Conservation (phyloP, 805 yeast species). For the Saturnispora bothae region DNA sequence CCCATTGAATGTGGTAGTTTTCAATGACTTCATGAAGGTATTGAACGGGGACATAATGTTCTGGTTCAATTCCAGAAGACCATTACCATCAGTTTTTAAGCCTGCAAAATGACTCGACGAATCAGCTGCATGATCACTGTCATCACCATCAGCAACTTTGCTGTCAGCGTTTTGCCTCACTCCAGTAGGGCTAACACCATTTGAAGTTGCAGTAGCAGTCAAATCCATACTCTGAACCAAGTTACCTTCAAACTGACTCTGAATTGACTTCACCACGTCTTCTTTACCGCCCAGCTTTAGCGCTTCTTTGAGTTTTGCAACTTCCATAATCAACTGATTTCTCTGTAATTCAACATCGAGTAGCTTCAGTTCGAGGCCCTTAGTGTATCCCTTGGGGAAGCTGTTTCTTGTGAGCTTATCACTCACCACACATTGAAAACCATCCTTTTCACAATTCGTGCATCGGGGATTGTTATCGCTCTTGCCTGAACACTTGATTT, state of each 20-base stretch:
- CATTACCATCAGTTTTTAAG: slow-evolving; percentile 13
- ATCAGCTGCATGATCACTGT: neutral
- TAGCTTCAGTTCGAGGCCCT: slow-evolving; percentile 55
- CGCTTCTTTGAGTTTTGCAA: slow-evolving; percentile 20
- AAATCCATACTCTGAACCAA: slow-evolving; percentile 1
- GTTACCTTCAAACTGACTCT: neutral
- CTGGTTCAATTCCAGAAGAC: slow-evolving; percentile 21
- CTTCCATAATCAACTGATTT: slow-evolving; percentile 28
- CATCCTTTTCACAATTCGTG: slow-evolving; percentile 53
- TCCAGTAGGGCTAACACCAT: neutral
- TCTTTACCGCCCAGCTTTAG: slow-evolving; percentile 3
- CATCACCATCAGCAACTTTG: neutral
- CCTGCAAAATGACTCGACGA: neutral
- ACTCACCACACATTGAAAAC: slow-evolving; percentile 58
- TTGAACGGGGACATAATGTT: slow-evolving; percentile 20
- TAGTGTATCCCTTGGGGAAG: slow-evolving; percentile 75
- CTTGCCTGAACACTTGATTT: slow-evolving; percentile 65
- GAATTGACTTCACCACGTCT: neutral
- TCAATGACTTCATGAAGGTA: slow-evolving; percentile 16
- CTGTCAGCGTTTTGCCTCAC: neutral
- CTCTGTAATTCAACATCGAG: slow-evolving; percentile 50
- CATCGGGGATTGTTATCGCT: slow-evolving; percentile 43
- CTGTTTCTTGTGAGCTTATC: slow-evolving; percentile 69
- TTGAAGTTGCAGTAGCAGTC: slow-evolving; percentile 4
- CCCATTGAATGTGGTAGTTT: slow-evolving; percentile 23